A percentile compares a stretch with the other conserved stretches of the same genome.
These are phyloP conservation scores for Orbilia brochopaga DNA, from an alignment of 2,329 filamentous ascomycete genomes.

Conservation along the genomic window DNA sequence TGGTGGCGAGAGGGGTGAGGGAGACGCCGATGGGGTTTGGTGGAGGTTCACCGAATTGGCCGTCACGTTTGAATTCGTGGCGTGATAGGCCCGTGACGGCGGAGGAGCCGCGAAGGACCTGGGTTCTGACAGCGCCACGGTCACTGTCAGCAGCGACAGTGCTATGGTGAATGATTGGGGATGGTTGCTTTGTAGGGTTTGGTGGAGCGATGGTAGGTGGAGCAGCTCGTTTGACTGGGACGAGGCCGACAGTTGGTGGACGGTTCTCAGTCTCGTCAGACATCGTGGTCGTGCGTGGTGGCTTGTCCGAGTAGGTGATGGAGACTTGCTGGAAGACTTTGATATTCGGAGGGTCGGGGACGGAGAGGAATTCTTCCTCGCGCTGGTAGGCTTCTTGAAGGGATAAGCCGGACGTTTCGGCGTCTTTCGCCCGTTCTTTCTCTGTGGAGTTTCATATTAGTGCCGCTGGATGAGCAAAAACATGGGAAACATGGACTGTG, in stretches of 20 bases:
- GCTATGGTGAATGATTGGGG: constrained; percentile 14
- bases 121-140: constrained; percentile 38
- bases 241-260: constrained; percentile 9
- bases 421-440: background rate
- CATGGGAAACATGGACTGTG: background rate
- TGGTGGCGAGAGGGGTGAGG: constrained; percentile 14
- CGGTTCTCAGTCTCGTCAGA: constrained; percentile 20
- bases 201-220: background rate
- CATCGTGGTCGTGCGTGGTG: no score
- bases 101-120: constrained; percentile 40
- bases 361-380: constrained; percentile 5
- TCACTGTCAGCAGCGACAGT: constrained; percentile 11
- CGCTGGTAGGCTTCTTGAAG: constrained; percentile 3
- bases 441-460: background rate
- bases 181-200: constrained; percentile 25
- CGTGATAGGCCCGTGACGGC: constrained; percentile 37
- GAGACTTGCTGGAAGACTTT: constrained; percentile 11
- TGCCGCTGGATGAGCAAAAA: background rate
- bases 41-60: constrained; percentile 33
- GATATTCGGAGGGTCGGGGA: constrained; percentile 1
- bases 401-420: background rate
- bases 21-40: constrained; percentile 32
- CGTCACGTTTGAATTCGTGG: constrained; percentile 48
- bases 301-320: constrained; percentile 1
- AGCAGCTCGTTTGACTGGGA: background rate